phyloP scores from a whole-genome alignment of 345 rosid species.

The Camelina neglecta region DNA sequence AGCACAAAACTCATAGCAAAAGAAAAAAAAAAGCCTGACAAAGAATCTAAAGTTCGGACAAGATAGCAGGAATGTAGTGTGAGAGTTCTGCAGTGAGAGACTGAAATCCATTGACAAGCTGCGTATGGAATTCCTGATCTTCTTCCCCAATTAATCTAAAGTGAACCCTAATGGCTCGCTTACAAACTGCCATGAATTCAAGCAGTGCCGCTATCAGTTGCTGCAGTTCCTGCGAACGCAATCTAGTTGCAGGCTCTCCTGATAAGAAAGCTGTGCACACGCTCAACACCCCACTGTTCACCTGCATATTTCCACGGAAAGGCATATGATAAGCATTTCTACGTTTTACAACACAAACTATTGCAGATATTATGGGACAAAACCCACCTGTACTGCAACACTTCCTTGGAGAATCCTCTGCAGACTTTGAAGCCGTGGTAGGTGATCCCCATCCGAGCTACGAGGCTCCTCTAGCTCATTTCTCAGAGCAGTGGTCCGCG shows the following conservation, averaged over 20 bases:
- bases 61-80: conserved; percentile 97
- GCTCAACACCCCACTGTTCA: conserved; percentile 94
- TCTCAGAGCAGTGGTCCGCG: conserved; percentile 88
- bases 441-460: conserved; percentile 96
- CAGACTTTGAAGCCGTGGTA: conserved; percentile 94
- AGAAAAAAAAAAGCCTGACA: neutral
- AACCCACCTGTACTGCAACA: conserved; percentile 93
- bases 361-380: neutral
- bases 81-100: conserved; percentile 96
- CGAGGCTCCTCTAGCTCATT: conserved; percentile 99
- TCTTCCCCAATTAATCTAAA: conserved; percentile 93
- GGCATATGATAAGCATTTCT: conserved; percentile 8
- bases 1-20: conserved; percentile 8
- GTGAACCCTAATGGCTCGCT: conserved; percentile 97
- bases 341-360: conserved; percentile 4
- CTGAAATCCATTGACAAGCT: conserved; percentile 98
- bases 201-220: conserved; percentile 97
- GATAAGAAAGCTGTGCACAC: conserved; percentile 99
- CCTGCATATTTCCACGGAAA: conserved; percentile 56
- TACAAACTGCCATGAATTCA: conserved; percentile 99
- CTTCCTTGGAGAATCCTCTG: conserved; percentile 99
- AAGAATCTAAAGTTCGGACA: conserved; percentile 73
- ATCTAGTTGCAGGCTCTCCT: conserved; percentile 96
- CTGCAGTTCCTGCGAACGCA: conserved; percentile 95
- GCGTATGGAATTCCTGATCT: conserved; percentile 98